Percentiles rank a stretch among this genome's conserved stretches.
Evolutionary conservation across 441 rosid genomes (phyloP).

Genomic region (Viola pubescens): DNA sequence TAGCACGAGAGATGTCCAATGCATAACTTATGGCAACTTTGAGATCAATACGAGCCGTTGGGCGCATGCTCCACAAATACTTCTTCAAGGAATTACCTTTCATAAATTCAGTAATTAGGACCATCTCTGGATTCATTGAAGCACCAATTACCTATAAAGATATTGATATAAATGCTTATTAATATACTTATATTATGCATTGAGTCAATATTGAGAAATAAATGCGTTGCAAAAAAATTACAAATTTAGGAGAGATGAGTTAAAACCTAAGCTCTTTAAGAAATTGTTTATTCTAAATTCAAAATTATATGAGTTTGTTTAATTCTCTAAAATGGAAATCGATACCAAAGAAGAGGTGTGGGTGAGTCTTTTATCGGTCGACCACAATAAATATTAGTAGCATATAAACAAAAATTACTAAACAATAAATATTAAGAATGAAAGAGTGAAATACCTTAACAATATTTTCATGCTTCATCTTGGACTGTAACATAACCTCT

Average conservation of each 20-base stretch:
- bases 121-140: constrained; percentile 43
- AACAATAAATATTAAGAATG: neutral
- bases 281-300: no score
- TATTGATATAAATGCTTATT: constrained; percentile 5
- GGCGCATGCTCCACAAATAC: constrained; percentile 39
- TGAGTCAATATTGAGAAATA: neutral
- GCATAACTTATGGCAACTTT: constrained; percentile 39
- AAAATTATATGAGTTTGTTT: no score
- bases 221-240: neutral
- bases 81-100: constrained; percentile 42
- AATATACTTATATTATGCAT: neutral
- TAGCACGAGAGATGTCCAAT: constrained; percentile 50
- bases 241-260: no score
- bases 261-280: no score
- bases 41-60: constrained; percentile 27
- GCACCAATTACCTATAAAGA: constrained; percentile 52
- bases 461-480: constrained; percentile 41
- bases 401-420: neutral
- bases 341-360: no score
- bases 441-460: constrained; percentile 37
- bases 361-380: neutral
- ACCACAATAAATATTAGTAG: neutral
- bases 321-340: no score
- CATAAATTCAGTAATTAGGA: constrained; percentile 52
- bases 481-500: constrained; percentile 50